Percentiles rank a stretch among this genome's conserved stretches.
phyloP scores from a whole-genome alignment of 257 asterid species.

The Orobanche coerulescens region DNA sequence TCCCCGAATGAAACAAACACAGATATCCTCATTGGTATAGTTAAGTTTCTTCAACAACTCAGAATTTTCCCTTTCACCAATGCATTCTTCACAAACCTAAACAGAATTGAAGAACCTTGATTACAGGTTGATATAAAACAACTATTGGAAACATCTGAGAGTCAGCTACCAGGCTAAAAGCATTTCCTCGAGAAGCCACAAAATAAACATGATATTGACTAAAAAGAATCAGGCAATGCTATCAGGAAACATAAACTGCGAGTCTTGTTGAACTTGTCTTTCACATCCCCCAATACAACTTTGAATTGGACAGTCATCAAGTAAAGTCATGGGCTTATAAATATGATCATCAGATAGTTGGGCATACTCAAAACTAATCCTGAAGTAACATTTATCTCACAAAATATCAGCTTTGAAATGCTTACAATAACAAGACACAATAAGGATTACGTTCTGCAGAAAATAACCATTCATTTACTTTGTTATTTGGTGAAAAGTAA shows the following conservation, averaged over 20 bases:
- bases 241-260: background rate
- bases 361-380: constrained; percentile 9
- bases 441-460: constrained; percentile 11
- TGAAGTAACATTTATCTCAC: background rate
- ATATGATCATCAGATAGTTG: background rate
- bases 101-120: constrained; percentile 13
- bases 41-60: constrained; percentile 81
- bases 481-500: background rate
- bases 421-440: constrained; percentile 4
- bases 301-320: background rate
- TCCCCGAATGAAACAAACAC: constrained; percentile 72
- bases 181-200: constrained; percentile 5
- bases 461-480: background rate
- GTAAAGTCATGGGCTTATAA: background rate
- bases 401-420: background rate
- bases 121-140: constrained; percentile 10
- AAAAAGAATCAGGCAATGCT: background rate
- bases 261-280: constrained; percentile 6
- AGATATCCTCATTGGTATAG: constrained; percentile 79
- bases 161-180: constrained; percentile 14
- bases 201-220: constrained; percentile 9
- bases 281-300: background rate
- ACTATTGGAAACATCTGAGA: background rate
- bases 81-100: constrained; percentile 94
- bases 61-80: constrained; percentile 84